Evolutionary conservation across 2,329 filamentous ascomycete genomes (phyloP).

Genomic region (Fusarium stilboides): DNA sequence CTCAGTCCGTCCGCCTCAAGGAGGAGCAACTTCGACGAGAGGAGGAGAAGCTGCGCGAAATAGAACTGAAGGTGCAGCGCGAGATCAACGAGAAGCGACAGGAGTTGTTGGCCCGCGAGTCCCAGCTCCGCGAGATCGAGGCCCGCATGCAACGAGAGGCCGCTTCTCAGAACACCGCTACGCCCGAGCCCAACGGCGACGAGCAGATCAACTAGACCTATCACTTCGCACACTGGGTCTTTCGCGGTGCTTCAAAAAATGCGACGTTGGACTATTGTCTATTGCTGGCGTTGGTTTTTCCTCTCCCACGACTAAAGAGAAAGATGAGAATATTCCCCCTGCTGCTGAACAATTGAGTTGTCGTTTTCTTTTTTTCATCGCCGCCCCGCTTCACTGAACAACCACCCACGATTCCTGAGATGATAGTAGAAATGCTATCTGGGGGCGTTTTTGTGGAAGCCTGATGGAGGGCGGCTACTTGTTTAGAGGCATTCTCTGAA

Average conservation of each 20-base stretch:
- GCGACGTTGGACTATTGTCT: slow-evolving; percentile 63
- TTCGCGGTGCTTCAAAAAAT: slow-evolving; percentile 55
- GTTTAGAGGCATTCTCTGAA: slow-evolving; percentile 41
- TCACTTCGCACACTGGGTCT: slow-evolving; percentile 51
- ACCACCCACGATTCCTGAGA: slow-evolving; percentile 51
- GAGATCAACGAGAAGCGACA: slow-evolving; percentile 99
- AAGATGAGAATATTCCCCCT: slow-evolving; percentile 61
- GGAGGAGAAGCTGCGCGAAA: slow-evolving; percentile 99
- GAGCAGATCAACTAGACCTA: slow-evolving; percentile 63
- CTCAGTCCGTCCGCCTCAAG: slow-evolving; percentile 98
- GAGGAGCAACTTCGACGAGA: slow-evolving; percentile 99
- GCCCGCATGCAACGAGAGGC: slow-evolving; percentile 94
- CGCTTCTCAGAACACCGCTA: slow-evolving; percentile 64
- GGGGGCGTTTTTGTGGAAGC: slow-evolving; percentile 27
- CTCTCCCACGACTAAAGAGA: slow-evolving; percentile 60
- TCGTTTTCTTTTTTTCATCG: slow-evolving; percentile 56
- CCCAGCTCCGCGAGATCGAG: slow-evolving; percentile 98
- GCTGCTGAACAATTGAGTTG: slow-evolving; percentile 57
- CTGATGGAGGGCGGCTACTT: slow-evolving; percentile 35
- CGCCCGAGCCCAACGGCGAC: slow-evolving; percentile 69
- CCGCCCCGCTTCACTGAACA: slow-evolving; percentile 48
- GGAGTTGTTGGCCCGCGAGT: slow-evolving; percentile 96
- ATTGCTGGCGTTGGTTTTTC: slow-evolving; percentile 66
- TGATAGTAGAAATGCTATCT: slow-evolving; percentile 50
- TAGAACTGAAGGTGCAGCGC: slow-evolving; percentile 99